Evolutionary conservation across 148 eudicot genomes (phyloP).

Genomic region (Nyssa sinensis): DNA sequence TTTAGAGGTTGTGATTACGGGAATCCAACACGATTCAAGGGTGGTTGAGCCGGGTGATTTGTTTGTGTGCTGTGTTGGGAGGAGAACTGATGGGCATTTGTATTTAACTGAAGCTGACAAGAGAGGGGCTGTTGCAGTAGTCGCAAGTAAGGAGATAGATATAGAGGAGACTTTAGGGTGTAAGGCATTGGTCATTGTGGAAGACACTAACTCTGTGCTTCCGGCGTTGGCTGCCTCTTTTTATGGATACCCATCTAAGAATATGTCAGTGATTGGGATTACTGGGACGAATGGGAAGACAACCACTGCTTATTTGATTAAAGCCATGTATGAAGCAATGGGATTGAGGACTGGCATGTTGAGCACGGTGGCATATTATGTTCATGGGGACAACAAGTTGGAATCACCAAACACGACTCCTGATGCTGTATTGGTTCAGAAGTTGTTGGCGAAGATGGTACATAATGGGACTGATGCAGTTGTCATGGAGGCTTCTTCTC

Average conservation of each 20-base stretch:
- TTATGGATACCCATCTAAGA: slow-evolving; percentile 70
- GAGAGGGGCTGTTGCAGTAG: slow-evolving; percentile 97
- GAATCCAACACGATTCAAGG: slow-evolving; percentile 91
- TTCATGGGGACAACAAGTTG: slow-evolving; percentile 86
- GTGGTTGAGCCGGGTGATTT: slow-evolving; percentile 83
- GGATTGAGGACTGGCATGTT: slow-evolving; percentile 95
- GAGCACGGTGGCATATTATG: slow-evolving; percentile 76
- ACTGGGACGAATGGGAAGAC: slow-evolving; percentile 93
- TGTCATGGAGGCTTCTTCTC: slow-evolving; percentile 82
- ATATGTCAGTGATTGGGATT: slow-evolving; percentile 80
- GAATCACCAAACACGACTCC: slow-evolving; percentile 49
- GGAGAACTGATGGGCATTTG: slow-evolving; percentile 73
- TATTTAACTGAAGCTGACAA: slow-evolving; percentile 82
- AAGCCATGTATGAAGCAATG: slow-evolving; percentile 94
- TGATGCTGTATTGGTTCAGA: slow-evolving; percentile 82
- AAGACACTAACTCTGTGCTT: slow-evolving; percentile 73
- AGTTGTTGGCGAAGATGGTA: slow-evolving; percentile 92
- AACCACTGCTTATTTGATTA: slow-evolving; percentile 60
- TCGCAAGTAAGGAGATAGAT: slow-evolving; percentile 91
- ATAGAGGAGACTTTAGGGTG: slow-evolving; percentile 87
- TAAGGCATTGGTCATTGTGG: slow-evolving; percentile 90
- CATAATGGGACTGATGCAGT: slow-evolving; percentile 94
- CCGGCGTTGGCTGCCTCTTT: slow-evolving; percentile 79
- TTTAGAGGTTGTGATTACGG: slow-evolving; percentile 79
- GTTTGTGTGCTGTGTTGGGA: slow-evolving; percentile 92